These are phyloP conservation scores for Syzygium syzygioides DNA, from an alignment of 441 rosid genomes.

Conservation along the genomic window DNA sequence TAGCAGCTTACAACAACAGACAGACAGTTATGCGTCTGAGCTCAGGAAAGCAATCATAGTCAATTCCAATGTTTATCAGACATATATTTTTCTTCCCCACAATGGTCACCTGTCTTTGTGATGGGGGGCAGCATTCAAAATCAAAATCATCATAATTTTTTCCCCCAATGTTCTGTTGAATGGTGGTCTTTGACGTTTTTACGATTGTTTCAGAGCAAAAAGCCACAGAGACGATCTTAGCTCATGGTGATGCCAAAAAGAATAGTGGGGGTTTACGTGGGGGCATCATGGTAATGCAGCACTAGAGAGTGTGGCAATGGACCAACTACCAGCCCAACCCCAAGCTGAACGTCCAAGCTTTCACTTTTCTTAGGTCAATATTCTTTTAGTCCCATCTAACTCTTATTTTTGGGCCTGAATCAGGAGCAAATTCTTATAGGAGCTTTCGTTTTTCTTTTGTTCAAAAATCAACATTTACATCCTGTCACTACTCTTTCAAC, in stretches of 20 bases:
- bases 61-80: neutral
- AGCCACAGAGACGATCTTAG: neutral
- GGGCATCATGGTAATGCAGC: neutral
- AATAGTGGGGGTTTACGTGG: neutral
- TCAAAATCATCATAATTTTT: neutral
- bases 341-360: neutral
- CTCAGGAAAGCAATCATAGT: neutral
- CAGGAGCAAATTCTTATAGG: neutral
- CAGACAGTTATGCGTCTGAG: neutral
- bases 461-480: neutral
- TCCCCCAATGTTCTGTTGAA: neutral
- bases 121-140: neutral
- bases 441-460: neutral
- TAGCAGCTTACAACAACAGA: neutral
- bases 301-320: neutral
- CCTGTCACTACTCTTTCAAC: neutral
- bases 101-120: neutral
- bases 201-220: neutral
- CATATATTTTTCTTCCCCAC: neutral
- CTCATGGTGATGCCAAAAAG: neutral
- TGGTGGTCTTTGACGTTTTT: neutral
- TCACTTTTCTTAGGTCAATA: neutral
- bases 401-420: neutral
- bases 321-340: neutral
- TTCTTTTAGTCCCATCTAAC: neutral